Conservation (phyloP, 179 eudicot species). For the Camellia oleifera region DNA sequence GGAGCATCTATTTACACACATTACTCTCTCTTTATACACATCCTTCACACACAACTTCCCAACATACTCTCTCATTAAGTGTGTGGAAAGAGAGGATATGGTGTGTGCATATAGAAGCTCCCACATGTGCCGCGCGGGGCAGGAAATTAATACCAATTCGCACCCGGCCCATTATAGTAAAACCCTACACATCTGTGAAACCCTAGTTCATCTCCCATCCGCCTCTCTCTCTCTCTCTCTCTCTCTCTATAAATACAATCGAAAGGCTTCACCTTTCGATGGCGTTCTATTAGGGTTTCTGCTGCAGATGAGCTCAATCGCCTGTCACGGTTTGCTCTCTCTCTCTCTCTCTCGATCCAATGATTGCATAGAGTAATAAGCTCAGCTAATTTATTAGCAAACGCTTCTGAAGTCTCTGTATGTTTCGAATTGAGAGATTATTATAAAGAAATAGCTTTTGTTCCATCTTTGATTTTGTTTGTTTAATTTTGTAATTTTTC, state of each 20-base stretch:
- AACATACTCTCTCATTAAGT: too few relatives aligned
- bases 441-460: not conserved
- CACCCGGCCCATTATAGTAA: not conserved
- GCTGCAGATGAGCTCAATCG: not conserved
- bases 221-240: not conserved
- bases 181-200: not conserved
- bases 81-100: too few relatives aligned
- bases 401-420: too few relatives aligned
- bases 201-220: conserved; percentile 8
- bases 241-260: conserved; percentile 7
- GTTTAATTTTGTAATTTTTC: not conserved
- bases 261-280: not conserved
- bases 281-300: not conserved
- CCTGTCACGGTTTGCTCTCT: not conserved
- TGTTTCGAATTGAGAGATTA: not conserved
- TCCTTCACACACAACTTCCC: too few relatives aligned
- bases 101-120: too few relatives aligned
- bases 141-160: not conserved
- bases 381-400: too few relatives aligned
- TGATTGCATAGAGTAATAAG: too few relatives aligned
- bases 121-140: not conserved
- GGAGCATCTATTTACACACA: too few relatives aligned
- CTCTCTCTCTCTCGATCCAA: not conserved
- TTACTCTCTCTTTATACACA: too few relatives aligned
- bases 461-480: not conserved